A percentile compares a stretch with the other conserved stretches of the same genome.
These are phyloP conservation scores for Brassica cretica DNA, from an alignment of 345 rosid species.

Conservation along the genomic window DNA sequence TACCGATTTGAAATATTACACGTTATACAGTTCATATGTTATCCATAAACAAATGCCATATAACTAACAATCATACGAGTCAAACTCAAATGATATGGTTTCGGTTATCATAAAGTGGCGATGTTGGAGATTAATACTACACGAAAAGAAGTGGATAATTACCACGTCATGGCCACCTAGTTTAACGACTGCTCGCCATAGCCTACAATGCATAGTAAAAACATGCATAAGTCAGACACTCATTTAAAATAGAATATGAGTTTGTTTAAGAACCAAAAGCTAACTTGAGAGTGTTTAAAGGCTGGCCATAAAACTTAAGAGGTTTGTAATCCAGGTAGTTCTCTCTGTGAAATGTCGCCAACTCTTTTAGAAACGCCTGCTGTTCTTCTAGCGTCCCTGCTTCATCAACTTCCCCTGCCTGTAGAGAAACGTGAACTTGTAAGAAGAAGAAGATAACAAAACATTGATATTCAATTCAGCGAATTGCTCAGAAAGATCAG, in stretches of 20 bases:
- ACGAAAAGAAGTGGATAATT: slow-evolving; percentile 32
- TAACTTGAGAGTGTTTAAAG: slow-evolving; percentile 76
- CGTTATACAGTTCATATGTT: slow-evolving; percentile 17
- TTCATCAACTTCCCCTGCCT: slow-evolving; percentile 60
- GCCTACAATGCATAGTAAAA: slow-evolving; percentile 49
- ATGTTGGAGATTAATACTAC: slow-evolving; percentile 3
- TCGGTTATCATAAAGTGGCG: slow-evolving; percentile 15
- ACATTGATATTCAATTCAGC: not conserved
- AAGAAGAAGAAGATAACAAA: not conserved
- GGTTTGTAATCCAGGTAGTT: slow-evolving; percentile 64
- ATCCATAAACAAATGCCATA: not conserved
- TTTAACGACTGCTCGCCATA: slow-evolving; percentile 76
- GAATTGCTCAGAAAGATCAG: not conserved
- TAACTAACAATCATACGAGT: not conserved
- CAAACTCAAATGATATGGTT: slow-evolving; percentile 9
- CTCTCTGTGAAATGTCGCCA: slow-evolving; percentile 61
- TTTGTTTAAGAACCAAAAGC: slow-evolving; percentile 29
- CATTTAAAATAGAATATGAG: not conserved
- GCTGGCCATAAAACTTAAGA: slow-evolving; percentile 75
- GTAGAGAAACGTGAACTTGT: slow-evolving; percentile 29
- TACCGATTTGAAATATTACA: not conserved
- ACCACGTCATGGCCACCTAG: slow-evolving; percentile 94
- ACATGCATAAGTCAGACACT: slow-evolving; percentile 16
- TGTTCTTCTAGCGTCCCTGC: slow-evolving; percentile 70
- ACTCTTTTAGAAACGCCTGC: slow-evolving; percentile 62